phyloP scores from a whole-genome alignment of 2,329 filamentous ascomycete species.

The Alternaria ethzedia region DNA sequence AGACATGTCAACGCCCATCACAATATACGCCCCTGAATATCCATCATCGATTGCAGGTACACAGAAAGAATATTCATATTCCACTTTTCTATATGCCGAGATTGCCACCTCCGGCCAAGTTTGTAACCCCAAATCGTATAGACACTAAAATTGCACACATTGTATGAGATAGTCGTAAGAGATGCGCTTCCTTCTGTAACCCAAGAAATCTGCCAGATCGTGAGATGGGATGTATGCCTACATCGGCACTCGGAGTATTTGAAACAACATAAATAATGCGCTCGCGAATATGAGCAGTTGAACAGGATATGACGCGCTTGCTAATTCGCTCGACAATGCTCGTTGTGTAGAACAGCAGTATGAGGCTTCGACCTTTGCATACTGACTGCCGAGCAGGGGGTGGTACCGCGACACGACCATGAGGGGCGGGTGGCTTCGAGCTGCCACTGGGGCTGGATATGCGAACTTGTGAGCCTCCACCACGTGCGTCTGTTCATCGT shows the following conservation, averaged over 20 bases:
- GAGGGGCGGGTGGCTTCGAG: not conserved
- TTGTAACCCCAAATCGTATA: constrained; percentile 26
- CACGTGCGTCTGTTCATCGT: not conserved
- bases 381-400: constrained; percentile 7
- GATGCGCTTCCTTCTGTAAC: constrained; percentile 12
- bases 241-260: not conserved
- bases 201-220: constrained; percentile 5
- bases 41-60: not conserved
- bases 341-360: constrained; percentile 9
- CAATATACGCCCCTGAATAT: not conserved
- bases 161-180: constrained; percentile 25
- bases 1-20: not conserved
- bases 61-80: constrained; percentile 6
- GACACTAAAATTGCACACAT: constrained; percentile 29
- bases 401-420: constrained; percentile 7
- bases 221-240: not conserved
- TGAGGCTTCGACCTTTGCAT: constrained; percentile 18
- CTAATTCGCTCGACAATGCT: constrained; percentile 17
- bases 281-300: constrained; percentile 1
- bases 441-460: constrained; percentile 3
- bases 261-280: constrained; percentile 2
- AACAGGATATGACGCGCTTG: constrained; percentile 14
- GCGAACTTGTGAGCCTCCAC: not conserved
- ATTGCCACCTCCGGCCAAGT: constrained; percentile 9
- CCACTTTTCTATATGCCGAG: constrained; percentile 15